Evolutionary conservation across 192 early-diverging fungal genomes (phyloP).

Genomic region (Jimgerdemannia lactiflua): DNA sequence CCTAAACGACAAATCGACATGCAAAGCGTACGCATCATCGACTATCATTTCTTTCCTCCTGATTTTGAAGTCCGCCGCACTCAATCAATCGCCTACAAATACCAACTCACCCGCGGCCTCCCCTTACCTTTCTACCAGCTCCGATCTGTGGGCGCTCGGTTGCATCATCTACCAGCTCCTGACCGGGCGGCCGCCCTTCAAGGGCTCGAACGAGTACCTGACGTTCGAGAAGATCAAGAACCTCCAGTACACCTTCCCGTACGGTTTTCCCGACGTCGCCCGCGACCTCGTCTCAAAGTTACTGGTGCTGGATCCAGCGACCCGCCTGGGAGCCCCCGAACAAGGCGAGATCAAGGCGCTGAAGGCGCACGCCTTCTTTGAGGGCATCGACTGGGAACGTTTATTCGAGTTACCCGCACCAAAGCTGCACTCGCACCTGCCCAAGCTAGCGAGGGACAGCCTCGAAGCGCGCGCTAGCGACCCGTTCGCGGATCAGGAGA

Average conservation of each 20-base stretch:
- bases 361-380: conserved; percentile 79
- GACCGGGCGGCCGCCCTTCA: conserved; percentile 89
- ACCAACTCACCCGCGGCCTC: too few species aligned
- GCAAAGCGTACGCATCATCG: conserved; percentile 50
- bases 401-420: conserved; percentile 55
- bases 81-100: too few species aligned
- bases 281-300: conserved; percentile 77
- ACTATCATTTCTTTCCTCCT: too few species aligned
- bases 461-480: background rate
- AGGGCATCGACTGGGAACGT: conserved; percentile 69
- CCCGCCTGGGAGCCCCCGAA: conserved; percentile 59
- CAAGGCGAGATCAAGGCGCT: conserved; percentile 54
- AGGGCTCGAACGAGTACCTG: conserved; percentile 92
- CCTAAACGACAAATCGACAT: conserved; percentile 83
- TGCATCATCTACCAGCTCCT: conserved; percentile 94
- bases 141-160: conserved; percentile 81
- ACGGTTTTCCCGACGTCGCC: conserved; percentile 63
- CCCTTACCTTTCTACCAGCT: conserved; percentile 27
- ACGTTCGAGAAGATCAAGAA: conserved; percentile 95
- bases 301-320: conserved; percentile 60
- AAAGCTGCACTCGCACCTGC: conserved; percentile 35
- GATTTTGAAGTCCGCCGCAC: too few species aligned
- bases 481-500: background rate
- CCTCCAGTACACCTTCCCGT: conserved; percentile 84
- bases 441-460: background rate